These are phyloP conservation scores for Diaporthe ilicicola DNA, from an alignment of 2,329 filamentous ascomycete genomes.

Conservation along the genomic window DNA sequence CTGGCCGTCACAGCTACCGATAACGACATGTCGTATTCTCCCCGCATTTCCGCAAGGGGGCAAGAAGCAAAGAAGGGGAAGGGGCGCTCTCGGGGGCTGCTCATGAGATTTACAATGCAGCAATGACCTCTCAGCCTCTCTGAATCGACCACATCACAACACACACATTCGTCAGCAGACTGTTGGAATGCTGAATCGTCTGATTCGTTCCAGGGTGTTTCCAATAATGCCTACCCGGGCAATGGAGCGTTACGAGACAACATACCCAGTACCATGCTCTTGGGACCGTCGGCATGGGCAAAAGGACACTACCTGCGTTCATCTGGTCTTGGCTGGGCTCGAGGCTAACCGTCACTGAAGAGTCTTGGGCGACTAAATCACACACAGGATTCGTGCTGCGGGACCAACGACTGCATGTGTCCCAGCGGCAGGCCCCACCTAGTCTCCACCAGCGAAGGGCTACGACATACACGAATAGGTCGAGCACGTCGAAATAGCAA, in stretches of 20 bases:
- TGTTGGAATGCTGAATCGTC: conserved; percentile 1
- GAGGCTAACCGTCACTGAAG: conserved; percentile 1
- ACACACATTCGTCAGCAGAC: conserved; percentile 11
- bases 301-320: conserved; percentile 11
- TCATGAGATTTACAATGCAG: background rate
- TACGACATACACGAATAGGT: conserved; percentile 5
- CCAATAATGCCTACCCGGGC: conserved; percentile 4
- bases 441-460: conserved; percentile 8
- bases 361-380: conserved; percentile 1
- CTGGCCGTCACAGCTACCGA: background rate
- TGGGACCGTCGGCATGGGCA: conserved; percentile 1
- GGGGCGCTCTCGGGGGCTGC: background rate
- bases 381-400: conserved; percentile 13
- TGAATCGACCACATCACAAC: background rate
- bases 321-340: conserved; percentile 7
- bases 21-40: conserved; percentile 13
- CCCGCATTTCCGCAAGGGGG: conserved; percentile 1
- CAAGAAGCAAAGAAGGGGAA: background rate
- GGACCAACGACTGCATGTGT: conserved; percentile 16
- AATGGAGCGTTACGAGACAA: conserved; percentile 17
- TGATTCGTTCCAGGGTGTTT: conserved; percentile 10
- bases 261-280: conserved; percentile 18
- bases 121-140: background rate
- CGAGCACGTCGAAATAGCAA: conserved; percentile 7
- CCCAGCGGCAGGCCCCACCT: conserved; percentile 12